Evolutionary conservation across 176 grass and related monocot genomes (phyloP).

Genomic region (maize (Zea mays)): DNA sequence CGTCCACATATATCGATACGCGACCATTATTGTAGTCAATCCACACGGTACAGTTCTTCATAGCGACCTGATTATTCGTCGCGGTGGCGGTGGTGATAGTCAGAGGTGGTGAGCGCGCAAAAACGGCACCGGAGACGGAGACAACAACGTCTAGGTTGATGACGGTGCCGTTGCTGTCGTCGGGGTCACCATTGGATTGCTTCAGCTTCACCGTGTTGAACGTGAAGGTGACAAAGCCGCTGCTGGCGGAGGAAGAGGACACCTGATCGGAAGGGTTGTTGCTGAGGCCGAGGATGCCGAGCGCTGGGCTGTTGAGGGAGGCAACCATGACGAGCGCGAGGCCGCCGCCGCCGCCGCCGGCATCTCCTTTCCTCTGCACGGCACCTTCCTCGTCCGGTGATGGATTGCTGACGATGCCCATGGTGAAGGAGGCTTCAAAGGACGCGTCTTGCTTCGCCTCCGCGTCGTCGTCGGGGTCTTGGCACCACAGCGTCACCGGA

Average conservation of each 20-base stretch:
- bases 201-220: neutral
- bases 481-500: constrained; percentile 14
- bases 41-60: neutral
- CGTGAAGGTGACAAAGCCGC: neutral
- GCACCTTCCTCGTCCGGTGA: too few species aligned
- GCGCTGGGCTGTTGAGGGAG: neutral
- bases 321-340: constrained; percentile 11
- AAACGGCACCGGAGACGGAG: neutral
- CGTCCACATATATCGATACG: neutral
- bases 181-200: neutral
- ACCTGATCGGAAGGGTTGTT: neutral
- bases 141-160: neutral
- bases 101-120: too few species aligned
- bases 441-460: neutral
- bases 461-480: neutral
- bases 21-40: neutral
- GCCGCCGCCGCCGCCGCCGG: neutral
- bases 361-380: neutral
- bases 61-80: neutral
- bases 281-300: neutral
- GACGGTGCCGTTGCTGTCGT: neutral
- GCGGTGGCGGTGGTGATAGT: too few species aligned
- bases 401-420: neutral
- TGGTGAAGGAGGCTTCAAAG: neutral
- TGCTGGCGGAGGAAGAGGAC: neutral